phyloP scores from a whole-genome alignment of 257 asterid genomes.

The Solanum okadae region DNA sequence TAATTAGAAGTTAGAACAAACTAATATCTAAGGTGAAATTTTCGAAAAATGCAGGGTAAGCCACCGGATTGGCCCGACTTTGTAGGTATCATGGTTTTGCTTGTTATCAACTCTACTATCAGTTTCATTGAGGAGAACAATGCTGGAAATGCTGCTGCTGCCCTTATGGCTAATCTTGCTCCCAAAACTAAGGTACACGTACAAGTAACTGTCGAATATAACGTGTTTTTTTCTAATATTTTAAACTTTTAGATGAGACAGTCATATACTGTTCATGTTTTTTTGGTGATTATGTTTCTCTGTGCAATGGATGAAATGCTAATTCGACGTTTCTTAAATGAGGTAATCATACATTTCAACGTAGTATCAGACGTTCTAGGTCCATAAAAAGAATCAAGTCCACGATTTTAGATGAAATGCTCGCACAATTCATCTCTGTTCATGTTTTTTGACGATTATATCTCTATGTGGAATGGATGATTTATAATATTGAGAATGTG shows the following conservation, averaged over 20 bases:
- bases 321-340: too few relatives aligned
- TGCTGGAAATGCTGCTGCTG: constrained; percentile 90
- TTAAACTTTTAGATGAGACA: neutral
- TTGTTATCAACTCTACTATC: constrained; percentile 74
- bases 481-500: neutral
- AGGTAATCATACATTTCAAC: neutral
- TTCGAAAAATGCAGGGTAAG: constrained; percentile 35
- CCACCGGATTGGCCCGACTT: constrained; percentile 83
- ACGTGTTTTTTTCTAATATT: neutral
- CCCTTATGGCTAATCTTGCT: constrained; percentile 92
- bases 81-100: constrained; percentile 50
- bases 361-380: neutral
- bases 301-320: too few relatives aligned
- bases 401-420: neutral
- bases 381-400: neutral
- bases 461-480: neutral
- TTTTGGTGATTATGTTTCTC: neutral
- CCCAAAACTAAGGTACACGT: constrained; percentile 68
- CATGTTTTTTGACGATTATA: neutral
- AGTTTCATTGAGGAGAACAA: constrained; percentile 77
- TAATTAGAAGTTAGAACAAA: neutral
- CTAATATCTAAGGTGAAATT: neutral
- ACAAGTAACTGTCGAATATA: neutral
- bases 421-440: neutral
- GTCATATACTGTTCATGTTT: neutral